Evolutionary conservation across 1,284 basidiomycete species (phyloP).

Genomic region (Cryptococcus sp.): DNA sequence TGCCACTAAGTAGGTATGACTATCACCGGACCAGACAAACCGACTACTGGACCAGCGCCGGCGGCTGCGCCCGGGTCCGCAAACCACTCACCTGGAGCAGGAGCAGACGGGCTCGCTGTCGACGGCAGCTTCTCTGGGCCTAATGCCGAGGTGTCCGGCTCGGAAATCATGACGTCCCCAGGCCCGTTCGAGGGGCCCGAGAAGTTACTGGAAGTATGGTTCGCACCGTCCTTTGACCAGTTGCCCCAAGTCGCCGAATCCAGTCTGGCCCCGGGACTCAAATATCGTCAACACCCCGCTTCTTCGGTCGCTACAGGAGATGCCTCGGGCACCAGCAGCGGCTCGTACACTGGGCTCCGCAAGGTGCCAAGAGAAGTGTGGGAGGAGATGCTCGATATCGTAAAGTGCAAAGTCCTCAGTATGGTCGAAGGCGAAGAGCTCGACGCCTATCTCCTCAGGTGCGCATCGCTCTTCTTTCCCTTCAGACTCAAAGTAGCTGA

Average conservation of each 20-base stretch:
- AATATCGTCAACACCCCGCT: neutral
- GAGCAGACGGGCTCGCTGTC: no score
- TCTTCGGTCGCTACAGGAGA: no score
- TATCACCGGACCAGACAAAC: no score
- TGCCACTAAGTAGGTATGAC: no score
- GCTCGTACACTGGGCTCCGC: slow-evolving; percentile 63
- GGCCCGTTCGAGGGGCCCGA: slow-evolving; percentile 65
- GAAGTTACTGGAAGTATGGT: slow-evolving; percentile 98
- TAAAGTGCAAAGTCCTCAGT: slow-evolving; percentile 95
- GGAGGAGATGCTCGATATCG: slow-evolving; percentile 97
- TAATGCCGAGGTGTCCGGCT: no score
- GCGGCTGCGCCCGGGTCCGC: no score
- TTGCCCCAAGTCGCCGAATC: slow-evolving; percentile 52
- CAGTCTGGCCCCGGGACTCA: neutral
- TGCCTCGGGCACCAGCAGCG: no score
- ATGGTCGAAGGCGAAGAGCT: slow-evolving; percentile 81
- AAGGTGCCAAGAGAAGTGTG: slow-evolving; percentile 75
- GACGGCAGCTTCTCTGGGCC: no score
- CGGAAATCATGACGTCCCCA: slow-evolving; percentile 21
- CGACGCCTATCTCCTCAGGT: slow-evolving; percentile 97
- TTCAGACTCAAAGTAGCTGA: neutral
- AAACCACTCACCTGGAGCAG: no score
- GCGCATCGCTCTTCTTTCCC: slow-evolving; percentile 37
- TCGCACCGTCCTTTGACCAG: slow-evolving; percentile 71
- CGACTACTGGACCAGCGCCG: no score